phyloP scores from a whole-genome alignment of 2,329 filamentous ascomycete species.

The Cryphonectria parasitica region DNA sequence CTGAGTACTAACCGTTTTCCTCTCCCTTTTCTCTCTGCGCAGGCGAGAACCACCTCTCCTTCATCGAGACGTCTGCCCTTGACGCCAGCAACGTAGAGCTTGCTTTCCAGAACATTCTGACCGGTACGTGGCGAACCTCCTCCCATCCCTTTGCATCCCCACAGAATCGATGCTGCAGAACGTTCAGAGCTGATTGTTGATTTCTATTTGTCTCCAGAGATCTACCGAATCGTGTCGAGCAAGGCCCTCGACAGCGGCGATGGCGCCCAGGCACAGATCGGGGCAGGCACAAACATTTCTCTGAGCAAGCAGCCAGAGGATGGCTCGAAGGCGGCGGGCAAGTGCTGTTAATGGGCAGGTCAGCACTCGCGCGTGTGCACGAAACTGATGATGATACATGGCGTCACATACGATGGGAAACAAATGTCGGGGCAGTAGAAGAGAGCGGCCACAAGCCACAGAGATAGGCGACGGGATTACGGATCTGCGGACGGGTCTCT shows the following conservation, averaged over 20 bases:
- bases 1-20: constrained; percentile 34
- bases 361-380: constrained; percentile 34
- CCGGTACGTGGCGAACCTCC: constrained; percentile 65
- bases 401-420: constrained; percentile 38
- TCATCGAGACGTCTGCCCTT: constrained; percentile 98
- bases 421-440: constrained; percentile 32
- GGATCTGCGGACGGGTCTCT: constrained; percentile 28
- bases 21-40: constrained; percentile 2
- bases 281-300: constrained; percentile 80
- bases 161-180: constrained; percentile 3
- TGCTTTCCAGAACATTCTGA: constrained; percentile 99
- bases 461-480: constrained; percentile 27
- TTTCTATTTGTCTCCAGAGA: constrained; percentile 65
- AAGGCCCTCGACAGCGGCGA: constrained; percentile 94
- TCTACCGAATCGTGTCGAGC: constrained; percentile 98
- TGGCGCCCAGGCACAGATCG: constrained; percentile 76
- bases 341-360: constrained; percentile 69
- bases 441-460: constrained; percentile 22
- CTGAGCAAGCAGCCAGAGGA: constrained; percentile 85
- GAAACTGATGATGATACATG: constrained; percentile 40
- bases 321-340: constrained; percentile 73
- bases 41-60: constrained; percentile 98
- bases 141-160: constrained; percentile 2
- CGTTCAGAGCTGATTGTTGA: constrained; percentile 14
- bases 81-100: constrained; percentile 99